phyloP scores from a whole-genome alignment of 768 basidiomycete genomes.

The Phylloporus sp. region DNA sequence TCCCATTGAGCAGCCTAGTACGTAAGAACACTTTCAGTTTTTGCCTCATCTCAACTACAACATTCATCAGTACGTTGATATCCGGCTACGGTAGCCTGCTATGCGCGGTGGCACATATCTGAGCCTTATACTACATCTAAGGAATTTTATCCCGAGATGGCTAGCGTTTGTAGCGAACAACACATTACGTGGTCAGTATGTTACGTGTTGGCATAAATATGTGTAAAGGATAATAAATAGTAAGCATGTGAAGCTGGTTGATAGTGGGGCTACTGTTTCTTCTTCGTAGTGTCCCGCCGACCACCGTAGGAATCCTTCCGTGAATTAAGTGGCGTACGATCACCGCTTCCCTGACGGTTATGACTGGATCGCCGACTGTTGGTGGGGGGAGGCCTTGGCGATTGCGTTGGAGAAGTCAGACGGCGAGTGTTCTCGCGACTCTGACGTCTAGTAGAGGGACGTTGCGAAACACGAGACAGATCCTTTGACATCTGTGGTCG shows the following conservation, averaged over 20 bases:
- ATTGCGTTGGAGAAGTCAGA: constrained; percentile 10
- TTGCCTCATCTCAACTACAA: not conserved
- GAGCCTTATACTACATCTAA: not conserved
- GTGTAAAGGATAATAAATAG: constrained; percentile 17
- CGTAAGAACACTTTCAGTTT: constrained; percentile 8
- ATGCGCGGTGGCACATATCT: not conserved
- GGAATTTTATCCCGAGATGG: not conserved
- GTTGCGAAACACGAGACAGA: constrained; percentile 4
- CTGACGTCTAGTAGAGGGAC: constrained; percentile 9
- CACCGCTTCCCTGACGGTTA: constrained; percentile 4
- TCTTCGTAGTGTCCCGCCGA: constrained; percentile 6
- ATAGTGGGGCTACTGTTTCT: constrained; percentile 5
- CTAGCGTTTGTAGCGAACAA: not conserved
- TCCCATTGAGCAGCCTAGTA: constrained; percentile 10
- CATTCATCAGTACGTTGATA: constrained; percentile 3
- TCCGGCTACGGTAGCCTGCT: not conserved
- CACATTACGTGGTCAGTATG: not conserved
- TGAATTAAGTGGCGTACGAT: constrained; percentile 12
- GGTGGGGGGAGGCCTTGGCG: constrained; percentile 13
- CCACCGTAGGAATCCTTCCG: constrained; percentile 16
- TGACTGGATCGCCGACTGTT: constrained; percentile 20
- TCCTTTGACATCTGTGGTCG: constrained; percentile 8
- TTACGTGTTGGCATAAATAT: constrained; percentile 20
- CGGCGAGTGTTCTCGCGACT: constrained; percentile 8
- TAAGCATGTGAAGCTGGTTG: constrained; percentile 14